Percentiles rank a stretch among this genome's conserved stretches.
Evolutionary conservation across 495 filamentous ascomycete species (phyloP).

Genomic region (Lophiotrema nucula): DNA sequence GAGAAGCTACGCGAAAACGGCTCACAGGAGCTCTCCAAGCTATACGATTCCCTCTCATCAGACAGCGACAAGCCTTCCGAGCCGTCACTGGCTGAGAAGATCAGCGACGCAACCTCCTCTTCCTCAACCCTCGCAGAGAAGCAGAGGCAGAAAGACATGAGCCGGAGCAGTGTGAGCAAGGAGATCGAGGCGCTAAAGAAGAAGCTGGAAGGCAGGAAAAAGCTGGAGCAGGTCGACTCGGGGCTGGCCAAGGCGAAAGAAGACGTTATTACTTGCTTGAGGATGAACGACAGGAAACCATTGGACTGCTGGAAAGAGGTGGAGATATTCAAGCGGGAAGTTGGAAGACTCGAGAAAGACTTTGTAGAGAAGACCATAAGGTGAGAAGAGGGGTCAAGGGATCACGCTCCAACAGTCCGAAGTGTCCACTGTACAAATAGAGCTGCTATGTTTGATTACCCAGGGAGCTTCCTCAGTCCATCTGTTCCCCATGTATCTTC

Average conservation of each 20-base stretch:
- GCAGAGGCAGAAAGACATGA: slow-evolving; percentile 47
- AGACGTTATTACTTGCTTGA: slow-evolving; percentile 77
- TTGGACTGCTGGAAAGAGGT: slow-evolving; percentile 97
- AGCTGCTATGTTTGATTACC: too few species aligned
- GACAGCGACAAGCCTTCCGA: slow-evolving; percentile 37
- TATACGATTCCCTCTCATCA: slow-evolving; percentile 51
- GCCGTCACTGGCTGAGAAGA: slow-evolving; percentile 40
- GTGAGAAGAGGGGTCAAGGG: slow-evolving; percentile 4
- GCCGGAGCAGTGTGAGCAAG: slow-evolving; percentile 53
- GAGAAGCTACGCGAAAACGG: slow-evolving; percentile 64
- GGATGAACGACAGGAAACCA: slow-evolving; percentile 82
- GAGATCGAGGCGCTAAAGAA: slow-evolving; percentile 73
- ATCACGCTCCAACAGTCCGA: too few species aligned
- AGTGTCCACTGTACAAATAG: too few species aligned
- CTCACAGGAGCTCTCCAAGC: slow-evolving; percentile 56
- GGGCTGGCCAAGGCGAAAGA: slow-evolving; percentile 70
- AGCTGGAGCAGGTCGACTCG: slow-evolving; percentile 64
- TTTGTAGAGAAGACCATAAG: slow-evolving; percentile 82
- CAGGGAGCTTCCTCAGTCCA: too few species aligned
- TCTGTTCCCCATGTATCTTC: too few species aligned
- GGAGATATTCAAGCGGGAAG: slow-evolving; percentile 81
- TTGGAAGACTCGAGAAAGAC: slow-evolving; percentile 74
- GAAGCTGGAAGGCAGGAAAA: slow-evolving; percentile 72
- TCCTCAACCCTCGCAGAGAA: slow-evolving; percentile 47
- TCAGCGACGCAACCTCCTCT: slow-evolving; percentile 48